Evolutionary conservation across 176 grass and related monocot species (phyloP).

Genomic region (Oryza glaberrima): DNA sequence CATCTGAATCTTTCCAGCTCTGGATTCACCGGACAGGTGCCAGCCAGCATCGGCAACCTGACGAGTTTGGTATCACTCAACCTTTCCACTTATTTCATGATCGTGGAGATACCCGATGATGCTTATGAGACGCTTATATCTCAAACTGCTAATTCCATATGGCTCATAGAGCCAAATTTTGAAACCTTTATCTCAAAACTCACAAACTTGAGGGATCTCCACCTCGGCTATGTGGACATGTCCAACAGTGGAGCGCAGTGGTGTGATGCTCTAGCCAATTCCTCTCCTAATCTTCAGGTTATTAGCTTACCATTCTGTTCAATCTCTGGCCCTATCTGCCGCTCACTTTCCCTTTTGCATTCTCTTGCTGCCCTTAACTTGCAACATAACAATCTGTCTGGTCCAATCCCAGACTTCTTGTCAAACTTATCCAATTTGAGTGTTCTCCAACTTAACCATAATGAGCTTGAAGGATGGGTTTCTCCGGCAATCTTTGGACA

Average conservation of each 20-base stretch:
- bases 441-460: constrained; percentile 33
- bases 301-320: constrained; percentile 43
- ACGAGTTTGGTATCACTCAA: constrained; percentile 49
- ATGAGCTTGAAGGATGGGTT: constrained; percentile 27
- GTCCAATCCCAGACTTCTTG: constrained; percentile 39
- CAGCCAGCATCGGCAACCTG: constrained; percentile 37
- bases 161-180: not conserved
- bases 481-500: constrained; percentile 28
- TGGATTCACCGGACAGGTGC: constrained; percentile 40
- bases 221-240: constrained; percentile 43
- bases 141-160: too few relatives aligned
- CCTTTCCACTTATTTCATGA: not conserved
- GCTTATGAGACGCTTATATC: too few relatives aligned
- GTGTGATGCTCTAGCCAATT: constrained; percentile 19
- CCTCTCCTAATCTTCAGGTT: constrained; percentile 22
- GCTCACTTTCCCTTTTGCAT: constrained; percentile 14
- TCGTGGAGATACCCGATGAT: too few relatives aligned
- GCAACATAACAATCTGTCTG: constrained; percentile 34
- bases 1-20: constrained; percentile 51
- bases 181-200: constrained; percentile 39
- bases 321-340: constrained; percentile 30
- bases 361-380: constrained; percentile 32
- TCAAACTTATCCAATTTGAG: constrained; percentile 18
- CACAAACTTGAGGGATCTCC: constrained; percentile 40
- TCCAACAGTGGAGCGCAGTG: constrained; percentile 33